A percentile compares a stretch with the other conserved stretches of the same genome.
phyloP scores from a whole-genome alignment of 768 basidiomycete species.

The Chalciporus pseudorubinellus region DNA sequence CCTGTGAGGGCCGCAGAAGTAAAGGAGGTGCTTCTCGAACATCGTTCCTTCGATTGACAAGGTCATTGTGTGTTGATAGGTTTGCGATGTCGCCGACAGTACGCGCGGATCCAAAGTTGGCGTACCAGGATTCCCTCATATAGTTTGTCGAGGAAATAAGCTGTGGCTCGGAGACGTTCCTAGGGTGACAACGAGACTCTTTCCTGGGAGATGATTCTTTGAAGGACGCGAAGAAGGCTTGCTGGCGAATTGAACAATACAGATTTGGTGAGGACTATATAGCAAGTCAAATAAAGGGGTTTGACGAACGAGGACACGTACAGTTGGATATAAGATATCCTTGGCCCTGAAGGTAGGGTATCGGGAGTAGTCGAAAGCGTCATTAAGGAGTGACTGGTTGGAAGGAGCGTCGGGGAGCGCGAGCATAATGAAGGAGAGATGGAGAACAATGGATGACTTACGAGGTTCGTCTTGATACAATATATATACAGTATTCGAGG shows the following conservation, averaged over 20 bases:
- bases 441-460: too few species aligned
- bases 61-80: slow-evolving; percentile 1
- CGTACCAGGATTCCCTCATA: slow-evolving; percentile 19
- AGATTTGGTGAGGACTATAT: not conserved
- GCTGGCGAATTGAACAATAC: slow-evolving; percentile 4
- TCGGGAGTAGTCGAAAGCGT: slow-evolving; percentile 19
- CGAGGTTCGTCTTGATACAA: too few species aligned
- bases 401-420: slow-evolving; percentile 20
- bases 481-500: too few species aligned
- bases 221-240: not conserved
- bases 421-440: not conserved
- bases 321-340: not conserved
- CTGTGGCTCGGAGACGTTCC: slow-evolving; percentile 25
- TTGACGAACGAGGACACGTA: slow-evolving; percentile 2
- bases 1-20: not conserved
- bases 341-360: slow-evolving; percentile 8
- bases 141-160: slow-evolving; percentile 16
- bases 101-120: slow-evolving; percentile 6
- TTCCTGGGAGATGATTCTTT: not conserved
- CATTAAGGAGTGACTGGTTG: slow-evolving; percentile 17
- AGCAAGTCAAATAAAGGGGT: not conserved
- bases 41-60: not conserved
- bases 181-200: not conserved
- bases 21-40: not conserved
- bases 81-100: slow-evolving; percentile 10